A percentile compares a stretch with the other conserved stretches of the same genome.
Evolutionary conservation across 768 basidiomycete species (phyloP).

Genomic region (Suillus lakei): DNA sequence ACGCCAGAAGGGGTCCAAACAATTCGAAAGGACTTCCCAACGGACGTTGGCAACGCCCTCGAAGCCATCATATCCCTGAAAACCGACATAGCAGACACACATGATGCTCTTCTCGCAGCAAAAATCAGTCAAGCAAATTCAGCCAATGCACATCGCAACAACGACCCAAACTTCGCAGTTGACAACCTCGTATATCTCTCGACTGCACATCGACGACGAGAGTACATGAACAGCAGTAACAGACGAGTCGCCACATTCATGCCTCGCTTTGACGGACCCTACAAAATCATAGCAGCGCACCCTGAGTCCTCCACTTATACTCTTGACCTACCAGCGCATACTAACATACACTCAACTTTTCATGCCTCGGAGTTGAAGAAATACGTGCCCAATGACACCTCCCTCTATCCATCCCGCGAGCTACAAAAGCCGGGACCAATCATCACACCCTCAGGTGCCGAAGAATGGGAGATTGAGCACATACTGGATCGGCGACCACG

Average conservation of each 20-base stretch:
- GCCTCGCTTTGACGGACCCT: slow-evolving; percentile 21
- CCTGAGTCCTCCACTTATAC: slow-evolving; percentile 18
- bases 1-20: not conserved
- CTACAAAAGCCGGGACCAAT: slow-evolving; percentile 15
- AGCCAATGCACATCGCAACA: slow-evolving; percentile 11
- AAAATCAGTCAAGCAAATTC: slow-evolving; percentile 30
- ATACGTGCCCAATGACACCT: slow-evolving; percentile 16
- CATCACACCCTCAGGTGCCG: slow-evolving; percentile 11
- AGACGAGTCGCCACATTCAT: slow-evolving; percentile 25
- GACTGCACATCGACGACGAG: slow-evolving; percentile 7
- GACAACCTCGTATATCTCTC: slow-evolving; percentile 9
- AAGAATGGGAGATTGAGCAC: slow-evolving; percentile 19
- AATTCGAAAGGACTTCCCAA: too few species aligned
- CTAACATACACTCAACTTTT: slow-evolving; percentile 16
- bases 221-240: slow-evolving; percentile 3
- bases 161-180: slow-evolving; percentile 6
- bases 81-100: slow-evolving; percentile 31
- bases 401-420: slow-evolving; percentile 15
- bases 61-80: slow-evolving; percentile 13
- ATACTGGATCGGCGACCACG: slow-evolving; percentile 15
- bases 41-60: slow-evolving; percentile 9
- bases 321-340: slow-evolving; percentile 19
- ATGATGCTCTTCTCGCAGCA: slow-evolving; percentile 38
- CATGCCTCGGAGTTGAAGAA: slow-evolving; percentile 16
- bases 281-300: slow-evolving; percentile 7